Evolutionary conservation across 805 yeast genomes (phyloP).

Genomic region (Groenewaldozyma tartarivorans): DNA sequence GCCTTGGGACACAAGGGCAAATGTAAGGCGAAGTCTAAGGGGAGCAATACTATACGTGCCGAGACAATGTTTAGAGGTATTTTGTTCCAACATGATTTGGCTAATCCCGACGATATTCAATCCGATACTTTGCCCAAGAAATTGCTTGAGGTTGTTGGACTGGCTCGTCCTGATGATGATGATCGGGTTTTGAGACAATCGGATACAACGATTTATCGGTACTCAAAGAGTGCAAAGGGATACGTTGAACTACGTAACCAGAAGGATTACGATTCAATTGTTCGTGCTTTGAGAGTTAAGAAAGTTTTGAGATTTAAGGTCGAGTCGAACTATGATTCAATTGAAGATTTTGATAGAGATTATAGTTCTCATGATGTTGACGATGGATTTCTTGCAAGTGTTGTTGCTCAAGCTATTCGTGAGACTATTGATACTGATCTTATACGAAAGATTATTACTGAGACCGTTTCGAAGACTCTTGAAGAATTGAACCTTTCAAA

Average conservation of each 20-base stretch:
- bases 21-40: not conserved
- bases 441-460: not conserved
- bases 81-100: not conserved
- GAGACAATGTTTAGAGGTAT: not conserved
- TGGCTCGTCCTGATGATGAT: not conserved
- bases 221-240: conserved; percentile 10
- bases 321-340: conserved; percentile 27
- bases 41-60: not conserved
- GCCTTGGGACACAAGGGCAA: not conserved
- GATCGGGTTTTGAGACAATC: too few relatives aligned
- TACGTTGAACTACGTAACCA: conserved; percentile 8
- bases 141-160: not conserved
- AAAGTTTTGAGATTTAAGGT: conserved; percentile 7
- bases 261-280: conserved; percentile 9
- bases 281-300: conserved; percentile 13
- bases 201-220: conserved; percentile 8
- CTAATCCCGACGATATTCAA: not conserved
- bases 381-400: not conserved
- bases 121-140: not conserved
- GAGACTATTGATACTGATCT: not conserved
- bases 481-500: not conserved
- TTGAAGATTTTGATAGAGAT: not conserved
- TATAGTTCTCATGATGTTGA: not conserved
- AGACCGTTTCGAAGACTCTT: not conserved
- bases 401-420: too few relatives aligned